phyloP scores from a whole-genome alignment of 2,329 filamentous ascomycete species.

The Eutypella sp. region DNA sequence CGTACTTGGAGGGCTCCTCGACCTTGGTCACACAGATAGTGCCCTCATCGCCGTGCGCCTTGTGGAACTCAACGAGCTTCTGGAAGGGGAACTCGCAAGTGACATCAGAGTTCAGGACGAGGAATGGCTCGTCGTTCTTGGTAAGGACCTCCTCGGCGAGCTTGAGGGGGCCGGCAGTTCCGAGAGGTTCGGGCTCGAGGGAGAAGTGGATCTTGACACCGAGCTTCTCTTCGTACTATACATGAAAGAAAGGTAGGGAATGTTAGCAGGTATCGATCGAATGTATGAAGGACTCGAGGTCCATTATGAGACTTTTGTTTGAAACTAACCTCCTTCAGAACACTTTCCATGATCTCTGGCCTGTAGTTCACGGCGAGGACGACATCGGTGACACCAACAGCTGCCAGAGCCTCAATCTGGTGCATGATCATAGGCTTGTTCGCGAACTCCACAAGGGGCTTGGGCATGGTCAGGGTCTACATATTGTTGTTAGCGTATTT shows the following conservation, averaged over 20 bases:
- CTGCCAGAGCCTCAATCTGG: constrained; percentile 91
- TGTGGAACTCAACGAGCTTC: constrained; percentile 87
- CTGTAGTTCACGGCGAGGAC: constrained; percentile 98
- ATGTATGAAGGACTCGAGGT: too few species aligned
- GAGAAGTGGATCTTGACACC: constrained; percentile 96
- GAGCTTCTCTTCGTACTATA: constrained; percentile 82
- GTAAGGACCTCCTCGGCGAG: constrained; percentile 86
- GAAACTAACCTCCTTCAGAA: constrained; percentile 77
- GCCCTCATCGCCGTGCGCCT: constrained; percentile 85
- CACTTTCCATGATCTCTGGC: constrained; percentile 94
- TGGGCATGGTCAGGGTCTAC: constrained; percentile 92
- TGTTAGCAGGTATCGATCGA: too few species aligned
- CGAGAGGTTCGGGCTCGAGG: constrained; percentile 90
- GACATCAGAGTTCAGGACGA: constrained; percentile 96
- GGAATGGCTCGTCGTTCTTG: constrained; percentile 93
- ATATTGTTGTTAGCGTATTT: constrained; percentile 18
- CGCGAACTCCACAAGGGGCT: constrained; percentile 95
- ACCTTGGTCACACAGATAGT: constrained; percentile 99
- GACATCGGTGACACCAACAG: constrained; percentile 92
- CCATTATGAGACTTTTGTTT: too few species aligned
- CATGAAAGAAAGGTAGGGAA: constrained; percentile 6
- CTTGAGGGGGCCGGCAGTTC: constrained; percentile 92
- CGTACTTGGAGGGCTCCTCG: constrained; percentile 97
- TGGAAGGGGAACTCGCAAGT: constrained; percentile 98
- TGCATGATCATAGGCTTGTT: constrained; percentile 99